phyloP scores from a whole-genome alignment of 352 stramenopile species.

The Phytophthora europaea region DNA sequence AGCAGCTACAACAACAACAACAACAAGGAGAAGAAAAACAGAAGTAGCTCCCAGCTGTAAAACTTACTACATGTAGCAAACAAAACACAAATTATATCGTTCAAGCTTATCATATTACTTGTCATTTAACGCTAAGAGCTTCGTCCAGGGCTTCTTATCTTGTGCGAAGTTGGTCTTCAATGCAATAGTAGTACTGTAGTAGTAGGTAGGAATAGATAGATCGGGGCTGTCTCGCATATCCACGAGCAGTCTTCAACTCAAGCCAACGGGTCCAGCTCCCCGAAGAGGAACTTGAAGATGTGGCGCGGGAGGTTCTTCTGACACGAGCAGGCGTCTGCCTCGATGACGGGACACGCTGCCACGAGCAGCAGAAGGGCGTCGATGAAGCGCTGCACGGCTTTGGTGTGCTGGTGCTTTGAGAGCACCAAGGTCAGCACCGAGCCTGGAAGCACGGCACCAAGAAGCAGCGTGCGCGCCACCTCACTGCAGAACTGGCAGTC shows the following conservation, averaged over 20 bases:
- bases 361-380: constrained; percentile 21
- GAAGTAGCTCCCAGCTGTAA: not conserved
- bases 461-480: constrained; percentile 41
- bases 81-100: not conserved
- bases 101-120: not conserved
- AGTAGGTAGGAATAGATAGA: constrained; percentile 8
- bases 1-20: not conserved
- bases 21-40: not conserved
- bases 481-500: constrained; percentile 47
- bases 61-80: not conserved
- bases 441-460: constrained; percentile 29
- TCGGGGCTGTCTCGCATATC: not conserved
- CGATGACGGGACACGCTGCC: constrained; percentile 8
- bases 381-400: constrained; percentile 29
- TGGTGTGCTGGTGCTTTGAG: constrained; percentile 24
- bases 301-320: constrained; percentile 27
- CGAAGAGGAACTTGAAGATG: constrained; percentile 26
- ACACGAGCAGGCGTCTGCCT: constrained; percentile 23
- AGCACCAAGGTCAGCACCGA: constrained; percentile 20
- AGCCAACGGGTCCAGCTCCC: not conserved
- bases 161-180: constrained; percentile 6
- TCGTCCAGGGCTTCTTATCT: too few relatives aligned
- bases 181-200: not conserved
- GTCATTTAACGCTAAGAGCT: too few relatives aligned
- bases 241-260: constrained; percentile 1